Percentiles rank a stretch among this genome's conserved stretches.
phyloP scores from a whole-genome alignment of 2,329 filamentous ascomycete genomes.

The Cordyceps militaris region DNA sequence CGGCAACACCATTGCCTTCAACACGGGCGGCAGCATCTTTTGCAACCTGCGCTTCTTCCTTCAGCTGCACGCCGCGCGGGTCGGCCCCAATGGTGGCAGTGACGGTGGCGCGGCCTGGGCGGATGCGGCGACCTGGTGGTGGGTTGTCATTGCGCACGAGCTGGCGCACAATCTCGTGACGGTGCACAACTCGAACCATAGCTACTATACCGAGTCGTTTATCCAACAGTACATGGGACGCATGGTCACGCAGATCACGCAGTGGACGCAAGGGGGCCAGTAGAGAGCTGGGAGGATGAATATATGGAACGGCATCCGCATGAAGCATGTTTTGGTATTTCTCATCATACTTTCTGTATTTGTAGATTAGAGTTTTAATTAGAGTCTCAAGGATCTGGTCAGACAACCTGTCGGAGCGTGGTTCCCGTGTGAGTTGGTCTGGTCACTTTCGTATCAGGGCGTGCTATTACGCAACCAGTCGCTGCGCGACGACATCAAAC shows the following conservation, averaged over 20 bases:
- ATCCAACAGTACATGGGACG: constrained; percentile 69
- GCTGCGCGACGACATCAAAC: too few relatives aligned
- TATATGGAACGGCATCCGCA: neutral
- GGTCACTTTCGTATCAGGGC: too few relatives aligned
- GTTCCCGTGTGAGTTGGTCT: neutral
- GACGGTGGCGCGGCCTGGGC: constrained; percentile 41
- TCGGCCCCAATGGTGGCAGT: constrained; percentile 23
- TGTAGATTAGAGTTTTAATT: neutral
- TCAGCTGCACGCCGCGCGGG: constrained; percentile 59
- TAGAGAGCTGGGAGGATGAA: neutral
- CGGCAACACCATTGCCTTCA: constrained; percentile 87
- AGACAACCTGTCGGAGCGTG: too few relatives aligned
- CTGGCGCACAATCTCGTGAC: constrained; percentile 86
- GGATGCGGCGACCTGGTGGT: constrained; percentile 82
- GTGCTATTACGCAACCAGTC: too few relatives aligned
- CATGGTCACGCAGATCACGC: constrained; percentile 50
- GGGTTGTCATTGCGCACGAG: constrained; percentile 92
- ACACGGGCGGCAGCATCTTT: constrained; percentile 78
- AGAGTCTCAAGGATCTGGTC: neutral
- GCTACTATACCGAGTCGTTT: constrained; percentile 79
- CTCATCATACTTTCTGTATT: neutral
- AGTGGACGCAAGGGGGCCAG: constrained; percentile 5
- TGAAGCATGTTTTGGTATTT: neutral
- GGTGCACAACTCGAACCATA: constrained; percentile 71
- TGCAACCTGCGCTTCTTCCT: constrained; percentile 88